phyloP scores from a whole-genome alignment of 2,329 filamentous ascomycete genomes.

The Epichloe amarillans region DNA sequence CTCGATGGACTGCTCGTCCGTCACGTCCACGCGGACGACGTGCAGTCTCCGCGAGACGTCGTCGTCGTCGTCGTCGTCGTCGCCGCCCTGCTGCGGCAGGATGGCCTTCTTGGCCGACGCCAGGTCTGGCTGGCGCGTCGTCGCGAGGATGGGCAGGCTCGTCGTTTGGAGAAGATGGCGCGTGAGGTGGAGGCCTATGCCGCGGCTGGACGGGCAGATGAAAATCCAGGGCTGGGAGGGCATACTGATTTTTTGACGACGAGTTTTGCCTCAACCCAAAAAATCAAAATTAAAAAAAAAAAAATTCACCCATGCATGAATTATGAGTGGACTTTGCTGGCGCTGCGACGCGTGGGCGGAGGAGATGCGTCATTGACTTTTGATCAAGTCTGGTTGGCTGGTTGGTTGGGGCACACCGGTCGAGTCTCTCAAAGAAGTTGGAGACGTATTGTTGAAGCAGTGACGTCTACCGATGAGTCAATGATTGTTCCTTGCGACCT shows the following conservation, averaged over 20 bases:
- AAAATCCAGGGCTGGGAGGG: constrained; percentile 37
- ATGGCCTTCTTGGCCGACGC: constrained; percentile 20
- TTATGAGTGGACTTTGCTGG: background rate
- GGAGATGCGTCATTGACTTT: too few relatives aligned
- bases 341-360: too few relatives aligned
- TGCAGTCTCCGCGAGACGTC: constrained; percentile 21
- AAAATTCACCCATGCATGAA: background rate
- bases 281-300: too few relatives aligned
- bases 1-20: constrained; percentile 48
- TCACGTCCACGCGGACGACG: constrained; percentile 30
- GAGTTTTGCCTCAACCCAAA: too few relatives aligned
- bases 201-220: constrained; percentile 32
- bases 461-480: too few relatives aligned
- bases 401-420: too few relatives aligned
- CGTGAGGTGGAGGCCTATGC: constrained; percentile 35
- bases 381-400: too few relatives aligned
- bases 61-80: background rate
- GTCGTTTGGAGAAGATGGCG: constrained; percentile 34
- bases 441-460: too few relatives aligned
- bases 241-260: constrained; percentile 14
- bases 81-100: constrained; percentile 12
- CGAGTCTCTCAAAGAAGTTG: too few relatives aligned
- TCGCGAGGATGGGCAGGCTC: constrained; percentile 33
- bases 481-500: too few relatives aligned
- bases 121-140: constrained; percentile 24